Conservation (phyloP, 2,329 filamentous ascomycete genomes). For the Colletotrichum brevisporum region DNA sequence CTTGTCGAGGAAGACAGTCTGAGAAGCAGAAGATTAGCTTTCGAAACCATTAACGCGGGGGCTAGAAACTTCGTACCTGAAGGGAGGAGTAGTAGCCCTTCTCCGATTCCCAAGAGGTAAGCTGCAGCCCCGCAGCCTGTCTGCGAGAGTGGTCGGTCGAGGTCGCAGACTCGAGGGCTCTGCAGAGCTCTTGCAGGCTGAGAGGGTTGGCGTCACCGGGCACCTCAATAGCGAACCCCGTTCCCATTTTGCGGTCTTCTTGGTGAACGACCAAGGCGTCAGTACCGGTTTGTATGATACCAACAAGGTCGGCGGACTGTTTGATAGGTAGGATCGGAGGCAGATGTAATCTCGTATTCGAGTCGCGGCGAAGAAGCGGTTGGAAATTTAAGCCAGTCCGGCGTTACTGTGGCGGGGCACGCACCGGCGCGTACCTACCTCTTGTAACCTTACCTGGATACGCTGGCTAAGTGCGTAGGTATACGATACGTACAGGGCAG, state of each 20-base stretch:
- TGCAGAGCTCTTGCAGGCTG: slow-evolving; percentile 73
- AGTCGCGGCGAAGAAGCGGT: slow-evolving; percentile 31
- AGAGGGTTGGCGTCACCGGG: slow-evolving; percentile 85
- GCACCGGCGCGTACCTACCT: slow-evolving; percentile 13
- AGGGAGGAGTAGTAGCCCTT: slow-evolving; percentile 77
- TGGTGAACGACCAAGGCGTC: slow-evolving; percentile 33
- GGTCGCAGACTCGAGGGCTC: slow-evolving; percentile 74
- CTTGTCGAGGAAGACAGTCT: slow-evolving; percentile 87
- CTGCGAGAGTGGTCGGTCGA: slow-evolving; percentile 74
- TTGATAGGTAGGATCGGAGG: neutral
- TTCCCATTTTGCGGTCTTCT: slow-evolving; percentile 68
- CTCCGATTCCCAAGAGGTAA: slow-evolving; percentile 79
- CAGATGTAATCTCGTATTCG: slow-evolving; percentile 10
- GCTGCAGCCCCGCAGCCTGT: slow-evolving; percentile 78
- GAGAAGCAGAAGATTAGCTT: slow-evolving; percentile 32
- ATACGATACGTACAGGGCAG: slow-evolving; percentile 18
- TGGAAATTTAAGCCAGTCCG: slow-evolving; percentile 34
- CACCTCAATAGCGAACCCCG: slow-evolving; percentile 83
- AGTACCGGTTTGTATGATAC: slow-evolving; percentile 21
- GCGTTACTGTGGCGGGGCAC: slow-evolving; percentile 37
- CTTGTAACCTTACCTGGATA: too few relatives aligned
- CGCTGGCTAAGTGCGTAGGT: too few relatives aligned
- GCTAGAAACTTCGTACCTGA: slow-evolving; percentile 65
- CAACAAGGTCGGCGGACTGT: slow-evolving; percentile 7
- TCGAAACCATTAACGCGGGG: neutral